A percentile compares a stretch with the other conserved stretches of the same genome.
These are phyloP conservation scores for Umbelopsis sp. DNA, from an alignment of 192 early-diverging fungal species.

Conservation along the genomic window DNA sequence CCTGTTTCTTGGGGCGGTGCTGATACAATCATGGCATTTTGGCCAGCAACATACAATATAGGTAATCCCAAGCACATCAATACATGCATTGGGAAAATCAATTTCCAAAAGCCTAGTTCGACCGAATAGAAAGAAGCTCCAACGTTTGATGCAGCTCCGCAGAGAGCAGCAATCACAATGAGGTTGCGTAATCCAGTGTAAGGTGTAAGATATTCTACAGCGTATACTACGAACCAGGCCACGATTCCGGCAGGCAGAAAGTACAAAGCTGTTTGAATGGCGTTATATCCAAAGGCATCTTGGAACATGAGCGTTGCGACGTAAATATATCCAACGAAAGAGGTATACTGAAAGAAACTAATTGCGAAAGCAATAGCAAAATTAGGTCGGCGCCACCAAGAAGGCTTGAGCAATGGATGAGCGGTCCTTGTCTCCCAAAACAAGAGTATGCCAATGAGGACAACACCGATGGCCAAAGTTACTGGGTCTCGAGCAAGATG, in stretches of 20 bases:
- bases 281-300: slow-evolving; percentile 46
- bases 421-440: slow-evolving; percentile 42
- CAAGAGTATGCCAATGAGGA: slow-evolving; percentile 42
- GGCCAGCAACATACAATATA: slow-evolving; percentile 38
- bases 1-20: slow-evolving; percentile 36
- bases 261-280: slow-evolving; percentile 46
- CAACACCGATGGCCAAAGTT: slow-evolving; percentile 37
- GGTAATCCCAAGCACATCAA: slow-evolving; percentile 43
- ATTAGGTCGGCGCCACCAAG: slow-evolving; percentile 49
- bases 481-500: slow-evolving; percentile 38
- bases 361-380: slow-evolving; percentile 52
- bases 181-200: slow-evolving; percentile 36
- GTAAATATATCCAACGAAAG: slow-evolving; percentile 49
- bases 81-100: slow-evolving; percentile 43
- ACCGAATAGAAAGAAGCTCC: slow-evolving; percentile 31
- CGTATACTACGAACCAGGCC: slow-evolving; percentile 39
- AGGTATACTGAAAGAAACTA: slow-evolving; percentile 44
- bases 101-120: slow-evolving; percentile 33
- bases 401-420: slow-evolving; percentile 44
- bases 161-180: slow-evolving; percentile 33
- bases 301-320: slow-evolving; percentile 54
- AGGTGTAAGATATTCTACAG: slow-evolving; percentile 46
- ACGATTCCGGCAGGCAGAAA: slow-evolving; percentile 47
- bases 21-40: slow-evolving; percentile 38
- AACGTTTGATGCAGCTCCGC: slow-evolving; percentile 36